These are phyloP conservation scores for Kuraishia molischiana DNA, from an alignment of 805 yeast genomes.

Conservation along the genomic window DNA sequence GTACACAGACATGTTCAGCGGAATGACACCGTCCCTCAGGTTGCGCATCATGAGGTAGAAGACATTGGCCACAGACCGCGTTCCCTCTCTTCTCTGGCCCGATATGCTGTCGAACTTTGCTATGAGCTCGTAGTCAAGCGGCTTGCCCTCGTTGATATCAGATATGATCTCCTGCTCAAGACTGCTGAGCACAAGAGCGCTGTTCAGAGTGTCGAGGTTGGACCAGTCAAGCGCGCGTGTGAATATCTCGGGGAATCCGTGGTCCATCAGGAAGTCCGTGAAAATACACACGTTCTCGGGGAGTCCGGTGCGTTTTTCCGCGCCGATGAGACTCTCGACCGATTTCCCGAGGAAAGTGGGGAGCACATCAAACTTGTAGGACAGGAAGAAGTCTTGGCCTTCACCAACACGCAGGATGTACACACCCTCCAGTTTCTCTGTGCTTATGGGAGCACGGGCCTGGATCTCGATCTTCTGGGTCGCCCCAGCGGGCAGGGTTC, in stretches of 20 bases:
- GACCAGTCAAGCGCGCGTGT: slow-evolving; percentile 7
- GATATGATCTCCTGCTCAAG: slow-evolving; percentile 8
- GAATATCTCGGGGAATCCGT: slow-evolving; percentile 16
- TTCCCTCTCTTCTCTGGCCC: slow-evolving; percentile 10
- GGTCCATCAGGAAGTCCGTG: slow-evolving; percentile 14
- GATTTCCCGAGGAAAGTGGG: slow-evolving; percentile 20
- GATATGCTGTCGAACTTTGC: slow-evolving; percentile 7
- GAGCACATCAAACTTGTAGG: slow-evolving; percentile 14
- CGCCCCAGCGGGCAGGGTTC: slow-evolving; percentile 8
- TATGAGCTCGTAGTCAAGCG: slow-evolving; percentile 6
- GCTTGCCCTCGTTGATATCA: slow-evolving; percentile 5
- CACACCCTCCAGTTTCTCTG: not conserved
- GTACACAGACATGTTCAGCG: slow-evolving; percentile 16
- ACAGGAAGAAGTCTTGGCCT: slow-evolving; percentile 21
- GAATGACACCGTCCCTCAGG: slow-evolving; percentile 30
- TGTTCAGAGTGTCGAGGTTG: slow-evolving; percentile 1
- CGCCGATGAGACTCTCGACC: slow-evolving; percentile 10
- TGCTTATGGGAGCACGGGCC: slow-evolving; percentile 4
- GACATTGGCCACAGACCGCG: slow-evolving; percentile 16
- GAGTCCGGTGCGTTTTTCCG: not conserved
- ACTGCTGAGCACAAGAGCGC: slow-evolving; percentile 1
- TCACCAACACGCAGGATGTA: slow-evolving; percentile 16
- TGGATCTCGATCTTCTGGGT: slow-evolving; percentile 14
- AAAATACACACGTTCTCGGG: not conserved
- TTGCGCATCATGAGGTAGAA: slow-evolving; percentile 19